Percentiles rank a stretch among this genome's conserved stretches.
Conservation (phyloP, 2,329 filamentous ascomycete genomes). For the Anthostomella pinea region DNA sequence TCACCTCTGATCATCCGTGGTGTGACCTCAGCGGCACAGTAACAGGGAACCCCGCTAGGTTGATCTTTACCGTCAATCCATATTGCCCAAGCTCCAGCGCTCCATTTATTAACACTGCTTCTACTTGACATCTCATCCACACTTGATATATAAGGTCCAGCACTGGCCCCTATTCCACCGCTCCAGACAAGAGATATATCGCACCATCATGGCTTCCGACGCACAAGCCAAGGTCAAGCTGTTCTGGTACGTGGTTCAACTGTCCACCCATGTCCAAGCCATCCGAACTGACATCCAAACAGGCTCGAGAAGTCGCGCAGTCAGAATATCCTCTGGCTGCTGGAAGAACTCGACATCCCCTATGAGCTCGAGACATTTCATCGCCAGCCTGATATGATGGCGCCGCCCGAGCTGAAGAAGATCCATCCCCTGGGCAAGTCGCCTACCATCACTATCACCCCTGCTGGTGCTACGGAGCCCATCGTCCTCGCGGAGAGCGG, state of each 20-base stretch:
- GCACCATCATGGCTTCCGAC: constrained; percentile 25
- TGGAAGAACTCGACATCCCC: constrained; percentile 75
- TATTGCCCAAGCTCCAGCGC: too few species aligned
- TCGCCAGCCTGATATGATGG: constrained; percentile 59
- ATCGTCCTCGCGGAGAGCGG: constrained; percentile 77
- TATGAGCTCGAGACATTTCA: constrained; percentile 82
- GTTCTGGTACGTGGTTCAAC: constrained; percentile 51
- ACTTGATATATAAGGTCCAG: too few species aligned
- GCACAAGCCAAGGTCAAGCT: constrained; percentile 56
- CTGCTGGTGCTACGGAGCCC: constrained; percentile 38
- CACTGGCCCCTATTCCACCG: too few species aligned
- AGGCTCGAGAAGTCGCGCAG: constrained; percentile 84
- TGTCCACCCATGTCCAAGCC: neutral
- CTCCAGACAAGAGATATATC: constrained; percentile 1
- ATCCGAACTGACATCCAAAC: constrained; percentile 13
- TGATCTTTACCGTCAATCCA: too few species aligned
- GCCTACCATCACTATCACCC: constrained; percentile 68
- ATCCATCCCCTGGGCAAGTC: constrained; percentile 86
- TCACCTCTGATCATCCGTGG: too few species aligned
- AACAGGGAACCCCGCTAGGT: too few species aligned
- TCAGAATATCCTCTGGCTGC: constrained; percentile 80
- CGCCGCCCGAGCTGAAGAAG: constrained; percentile 71
- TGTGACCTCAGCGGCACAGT: too few species aligned
- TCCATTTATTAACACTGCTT: too few species aligned
- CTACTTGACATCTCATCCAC: too few species aligned